These are phyloP conservation scores for Adansonia rubrostipa DNA, from an alignment of 441 rosid species.

Conservation along the genomic window DNA sequence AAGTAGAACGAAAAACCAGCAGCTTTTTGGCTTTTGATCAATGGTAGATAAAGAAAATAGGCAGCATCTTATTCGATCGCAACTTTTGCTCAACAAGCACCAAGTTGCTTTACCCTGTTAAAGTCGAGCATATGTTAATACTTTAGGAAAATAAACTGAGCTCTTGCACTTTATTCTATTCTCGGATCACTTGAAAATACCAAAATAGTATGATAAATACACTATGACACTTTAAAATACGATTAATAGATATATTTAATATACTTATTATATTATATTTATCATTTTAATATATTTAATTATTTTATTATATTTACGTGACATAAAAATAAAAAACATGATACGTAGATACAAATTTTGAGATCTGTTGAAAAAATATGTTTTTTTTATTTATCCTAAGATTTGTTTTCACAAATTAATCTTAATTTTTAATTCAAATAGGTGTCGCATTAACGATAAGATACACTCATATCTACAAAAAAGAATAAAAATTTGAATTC, in stretches of 20 bases:
- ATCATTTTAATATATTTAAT: too few species aligned
- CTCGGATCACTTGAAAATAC: neutral
- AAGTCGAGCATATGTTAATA: neutral
- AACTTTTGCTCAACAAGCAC: slow-evolving; percentile 4
- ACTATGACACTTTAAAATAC: neutral
- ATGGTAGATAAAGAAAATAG: neutral
- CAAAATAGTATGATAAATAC: neutral
- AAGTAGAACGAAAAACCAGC: neutral
- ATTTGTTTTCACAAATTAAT: neutral
- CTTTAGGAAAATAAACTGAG: neutral
- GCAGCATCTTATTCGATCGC: neutral
- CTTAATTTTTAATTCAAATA: too few species aligned
- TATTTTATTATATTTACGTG: too few species aligned
- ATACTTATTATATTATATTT: too few species aligned
- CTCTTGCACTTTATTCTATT: neutral
- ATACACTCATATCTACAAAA: too few species aligned
- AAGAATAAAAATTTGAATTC: too few species aligned
- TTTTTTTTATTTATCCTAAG: neutral
- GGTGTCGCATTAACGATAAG: too few species aligned
- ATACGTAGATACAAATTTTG: too few species aligned
- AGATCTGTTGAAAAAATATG: too few species aligned
- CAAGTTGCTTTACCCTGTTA: neutral
- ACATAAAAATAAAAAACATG: too few species aligned
- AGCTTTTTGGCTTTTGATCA: neutral
- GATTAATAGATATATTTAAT: neutral